A percentile compares a stretch with the other conserved stretches of the same genome.
phyloP scores from a whole-genome alignment of 1,284 basidiomycete species.

The Rugiboletus extremiorientalis region DNA sequence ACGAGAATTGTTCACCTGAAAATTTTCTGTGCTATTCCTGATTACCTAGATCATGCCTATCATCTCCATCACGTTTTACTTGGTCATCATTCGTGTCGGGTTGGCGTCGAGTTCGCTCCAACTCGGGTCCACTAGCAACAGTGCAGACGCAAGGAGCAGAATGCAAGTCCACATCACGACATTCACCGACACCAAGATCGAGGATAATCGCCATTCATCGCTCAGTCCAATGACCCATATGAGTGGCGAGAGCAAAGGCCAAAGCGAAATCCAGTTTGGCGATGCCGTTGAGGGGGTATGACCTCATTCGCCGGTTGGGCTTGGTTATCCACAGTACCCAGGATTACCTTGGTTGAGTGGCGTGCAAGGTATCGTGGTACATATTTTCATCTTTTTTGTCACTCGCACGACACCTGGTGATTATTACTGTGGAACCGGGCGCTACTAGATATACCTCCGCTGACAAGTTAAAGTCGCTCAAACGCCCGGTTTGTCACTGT shows the following conservation, averaged over 20 bases:
- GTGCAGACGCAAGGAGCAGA: neutral
- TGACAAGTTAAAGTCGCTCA: no score
- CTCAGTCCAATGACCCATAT: no score
- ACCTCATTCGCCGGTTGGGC: neutral
- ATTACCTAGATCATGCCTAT: neutral
- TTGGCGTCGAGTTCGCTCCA: neutral
- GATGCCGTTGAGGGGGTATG: neutral
- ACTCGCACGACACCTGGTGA: no score
- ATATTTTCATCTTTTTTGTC: no score
- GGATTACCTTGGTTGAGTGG: no score
- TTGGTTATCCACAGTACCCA: neutral
- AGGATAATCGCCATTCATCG: no score
- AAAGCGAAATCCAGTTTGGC: neutral
- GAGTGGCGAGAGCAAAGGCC: no score
- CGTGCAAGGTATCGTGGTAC: no score
- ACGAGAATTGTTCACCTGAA: neutral
- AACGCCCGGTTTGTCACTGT: no score
- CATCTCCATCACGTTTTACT: conserved; percentile 4
- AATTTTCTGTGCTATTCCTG: neutral
- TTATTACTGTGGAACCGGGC: no score
- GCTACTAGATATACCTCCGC: no score
- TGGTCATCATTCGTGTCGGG: conserved; percentile 1
- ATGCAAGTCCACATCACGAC: neutral
- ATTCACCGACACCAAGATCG: no score
- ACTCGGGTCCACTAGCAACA: neutral